A percentile compares a stretch with the other conserved stretches of the same genome.
These are phyloP conservation scores for Russula sp. DNA, from an alignment of 768 basidiomycete genomes.

Conservation along the genomic window DNA sequence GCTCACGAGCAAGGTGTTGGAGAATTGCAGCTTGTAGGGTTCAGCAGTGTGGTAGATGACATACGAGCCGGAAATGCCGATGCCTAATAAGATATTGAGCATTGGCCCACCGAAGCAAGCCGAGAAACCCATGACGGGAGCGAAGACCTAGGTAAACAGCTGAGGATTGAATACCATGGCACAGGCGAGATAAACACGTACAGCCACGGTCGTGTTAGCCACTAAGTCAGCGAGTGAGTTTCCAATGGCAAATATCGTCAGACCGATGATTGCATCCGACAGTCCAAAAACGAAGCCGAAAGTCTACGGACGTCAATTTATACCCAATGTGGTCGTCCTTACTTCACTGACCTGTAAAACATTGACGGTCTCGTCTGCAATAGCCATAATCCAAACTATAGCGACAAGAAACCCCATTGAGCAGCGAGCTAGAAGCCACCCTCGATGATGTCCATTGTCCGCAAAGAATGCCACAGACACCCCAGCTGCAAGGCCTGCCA, in stretches of 20 bases:
- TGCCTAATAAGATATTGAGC: constrained; percentile 86
- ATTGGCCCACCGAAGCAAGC: constrained; percentile 93
- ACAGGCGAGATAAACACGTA: constrained; percentile 31
- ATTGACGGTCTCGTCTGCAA: constrained; percentile 92
- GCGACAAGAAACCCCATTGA: constrained; percentile 88
- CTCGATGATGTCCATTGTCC: constrained; percentile 49
- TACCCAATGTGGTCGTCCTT: background rate
- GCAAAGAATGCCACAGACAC: constrained; percentile 55
- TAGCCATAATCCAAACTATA: constrained; percentile 97
- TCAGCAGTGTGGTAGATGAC: constrained; percentile 58
- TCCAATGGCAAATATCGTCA: constrained; percentile 95
- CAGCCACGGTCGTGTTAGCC: constrained; percentile 93
- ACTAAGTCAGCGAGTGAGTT: constrained; percentile 96
- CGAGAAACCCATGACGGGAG: constrained; percentile 91
- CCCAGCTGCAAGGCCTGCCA: constrained; percentile 50
- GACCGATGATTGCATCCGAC: constrained; percentile 93
- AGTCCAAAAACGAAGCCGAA: constrained; percentile 93
- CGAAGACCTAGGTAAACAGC: constrained; percentile 52
- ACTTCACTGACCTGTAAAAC: constrained; percentile 62
- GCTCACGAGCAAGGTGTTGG: constrained; percentile 79
- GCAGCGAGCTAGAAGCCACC: constrained; percentile 65
- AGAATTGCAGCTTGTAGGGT: constrained; percentile 72
- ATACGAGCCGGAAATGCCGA: constrained; percentile 88
- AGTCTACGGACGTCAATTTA: constrained; percentile 44
- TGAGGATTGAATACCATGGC: background rate